Base-by-base conservation (phyloP, 2,329 filamentous ascomycete genomes). In the Aspergillus aculeatinus region DNA sequence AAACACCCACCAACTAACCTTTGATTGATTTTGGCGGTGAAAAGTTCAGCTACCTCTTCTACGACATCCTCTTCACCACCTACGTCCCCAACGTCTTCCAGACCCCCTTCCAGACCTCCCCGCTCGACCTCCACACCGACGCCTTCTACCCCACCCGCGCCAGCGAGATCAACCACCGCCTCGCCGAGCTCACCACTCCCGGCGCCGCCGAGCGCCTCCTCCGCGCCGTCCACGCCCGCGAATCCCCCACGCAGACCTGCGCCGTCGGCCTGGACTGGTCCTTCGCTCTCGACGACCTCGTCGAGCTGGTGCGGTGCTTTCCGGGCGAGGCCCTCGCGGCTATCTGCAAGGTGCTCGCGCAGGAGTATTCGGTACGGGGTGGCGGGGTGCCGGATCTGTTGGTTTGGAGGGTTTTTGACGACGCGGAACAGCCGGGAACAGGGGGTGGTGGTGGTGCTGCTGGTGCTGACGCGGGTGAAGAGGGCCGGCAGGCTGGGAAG, bases 31-130 rank as follows among this genome's bases (percentile, higher is more conserved):
- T 21, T 21, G 21, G 21, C 21, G 21, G 21, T 2, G 21, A 21
- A 21, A 21, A 21, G 21, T 93, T 93, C 75, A 89, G 88, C 14
- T 94, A 95, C 71, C 85, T 99, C 19, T 96, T 98, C 80, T 95
- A 89, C 79, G 94, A 99, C 75, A 85, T 98, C 25, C 80, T 99
- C 6, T 98, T 98, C 77, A 82, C 14, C 4, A 44, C 92, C 27
- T 96, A 96, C 75, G 85, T 98, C 5, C 94, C 95, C 27, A 96
- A 98, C 68, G 94, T 99, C 58, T 99, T 99, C 75, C 94, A 98
- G 74, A 99, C 95, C 5, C 86, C 89, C 1, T 99, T 91, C 73
- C 95, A 99, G 76, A 96, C 92, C 0, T 96, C 92, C 70, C 95
- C 95, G 1, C 80, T 99, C 3, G 95, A 99, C 74, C 80, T 99